phyloP scores from a whole-genome alignment of 352 stramenopile genomes.

The Phytophthora rubi region DNA sequence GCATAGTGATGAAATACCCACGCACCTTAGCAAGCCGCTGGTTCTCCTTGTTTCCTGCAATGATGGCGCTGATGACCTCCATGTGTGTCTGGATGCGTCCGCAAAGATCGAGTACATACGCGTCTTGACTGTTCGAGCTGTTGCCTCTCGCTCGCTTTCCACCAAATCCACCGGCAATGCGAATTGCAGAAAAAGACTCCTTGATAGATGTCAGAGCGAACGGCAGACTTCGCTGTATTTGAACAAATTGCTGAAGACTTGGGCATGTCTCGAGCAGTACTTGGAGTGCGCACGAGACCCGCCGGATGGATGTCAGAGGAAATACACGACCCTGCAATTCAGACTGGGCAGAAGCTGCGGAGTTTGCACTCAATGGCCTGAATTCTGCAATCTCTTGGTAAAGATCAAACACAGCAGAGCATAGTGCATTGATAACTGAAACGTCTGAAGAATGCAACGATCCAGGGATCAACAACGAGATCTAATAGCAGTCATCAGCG shows the following conservation, averaged over 20 bases:
- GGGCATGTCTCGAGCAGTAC: conserved; percentile 45
- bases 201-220: conserved; percentile 48
- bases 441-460: conserved; percentile 23
- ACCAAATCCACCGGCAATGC: conserved; percentile 57
- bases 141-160: conserved; percentile 29
- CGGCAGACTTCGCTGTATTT: conserved; percentile 45
- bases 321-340: conserved; percentile 20
- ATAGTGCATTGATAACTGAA: conserved; percentile 30
- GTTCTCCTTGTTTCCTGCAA: conserved; percentile 43
- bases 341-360: neutral
- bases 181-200: conserved; percentile 52
- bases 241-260: conserved; percentile 36
- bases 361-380: conserved; percentile 12
- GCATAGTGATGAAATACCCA: neutral
- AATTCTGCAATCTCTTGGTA: conserved; percentile 40
- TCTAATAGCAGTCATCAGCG: conserved; percentile 6
- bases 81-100: conserved; percentile 53
- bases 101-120: conserved; percentile 47
- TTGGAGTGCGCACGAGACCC: conserved; percentile 45
- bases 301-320: conserved; percentile 27
- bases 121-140: conserved; percentile 32
- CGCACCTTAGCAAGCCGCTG: conserved; percentile 49
- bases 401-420: conserved; percentile 49
- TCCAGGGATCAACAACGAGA: conserved; percentile 30
- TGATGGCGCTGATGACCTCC: conserved; percentile 52